phyloP scores from a whole-genome alignment of 2,329 filamentous ascomycete species.

The Calonectria fujianensis region DNA sequence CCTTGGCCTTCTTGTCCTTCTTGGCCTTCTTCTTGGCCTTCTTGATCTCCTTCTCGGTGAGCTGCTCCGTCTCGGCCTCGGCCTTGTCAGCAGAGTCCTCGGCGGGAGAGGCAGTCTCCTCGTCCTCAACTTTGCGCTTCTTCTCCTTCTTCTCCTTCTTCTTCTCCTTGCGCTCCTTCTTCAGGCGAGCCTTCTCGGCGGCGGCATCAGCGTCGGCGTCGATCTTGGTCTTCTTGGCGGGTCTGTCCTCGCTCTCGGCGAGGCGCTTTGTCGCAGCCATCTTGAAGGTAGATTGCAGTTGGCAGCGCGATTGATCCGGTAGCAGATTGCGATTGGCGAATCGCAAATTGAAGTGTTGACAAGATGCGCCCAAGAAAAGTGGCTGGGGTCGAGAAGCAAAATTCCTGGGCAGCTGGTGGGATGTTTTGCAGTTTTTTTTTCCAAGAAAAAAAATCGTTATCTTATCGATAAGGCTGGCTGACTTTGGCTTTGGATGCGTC shows the following conservation, averaged over 20 bases:
- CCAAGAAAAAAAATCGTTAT: conserved; percentile 50
- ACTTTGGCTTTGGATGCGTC: background rate
- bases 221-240: conserved; percentile 65
- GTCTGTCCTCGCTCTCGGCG: conserved; percentile 61
- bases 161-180: conserved; percentile 65
- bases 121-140: conserved; percentile 63
- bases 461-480: conserved; percentile 58
- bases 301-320: background rate
- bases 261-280: conserved; percentile 67
- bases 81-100: conserved; percentile 20
- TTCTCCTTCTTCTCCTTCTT: conserved; percentile 66
- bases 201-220: conserved; percentile 52
- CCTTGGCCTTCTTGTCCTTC: conserved; percentile 53
- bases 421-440: conserved; percentile 41
- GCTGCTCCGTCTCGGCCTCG: conserved; percentile 50
- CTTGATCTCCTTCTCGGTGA: conserved; percentile 58
- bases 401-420: conserved; percentile 50
- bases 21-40: conserved; percentile 57
- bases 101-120: conserved; percentile 54
- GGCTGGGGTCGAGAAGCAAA: conserved; percentile 41
- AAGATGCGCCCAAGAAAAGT: conserved; percentile 43
- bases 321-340: conserved; percentile 31
- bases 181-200: conserved; percentile 58
- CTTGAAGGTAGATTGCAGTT: conserved; percentile 20
- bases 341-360: conserved; percentile 30